A percentile compares a stretch with the other conserved stretches of the same genome.
phyloP scores from a whole-genome alignment of 2,329 filamentous ascomycete genomes.

The Hirsutella minnesotensis region DNA sequence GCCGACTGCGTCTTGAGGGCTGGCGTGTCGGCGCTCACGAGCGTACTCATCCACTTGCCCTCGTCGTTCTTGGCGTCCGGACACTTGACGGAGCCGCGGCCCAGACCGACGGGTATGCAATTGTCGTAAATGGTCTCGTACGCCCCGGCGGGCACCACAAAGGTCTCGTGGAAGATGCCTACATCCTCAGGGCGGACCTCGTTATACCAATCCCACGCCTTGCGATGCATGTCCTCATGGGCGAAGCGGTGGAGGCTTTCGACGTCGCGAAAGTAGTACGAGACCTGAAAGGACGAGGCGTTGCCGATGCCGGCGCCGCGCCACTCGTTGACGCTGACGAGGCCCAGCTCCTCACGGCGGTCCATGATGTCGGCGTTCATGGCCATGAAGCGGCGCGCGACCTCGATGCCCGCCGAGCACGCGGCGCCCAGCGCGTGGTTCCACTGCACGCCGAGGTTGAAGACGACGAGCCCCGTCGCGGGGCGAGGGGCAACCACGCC shows the following conservation, averaged over 20 bases:
- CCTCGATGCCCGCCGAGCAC: conserved; percentile 28
- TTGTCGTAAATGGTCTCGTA: conserved; percentile 42
- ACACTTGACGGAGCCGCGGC: conserved; percentile 12
- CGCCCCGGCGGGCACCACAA: conserved; percentile 26
- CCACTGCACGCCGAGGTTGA: conserved; percentile 31
- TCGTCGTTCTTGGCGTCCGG: conserved; percentile 10
- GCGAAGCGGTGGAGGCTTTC: conserved; percentile 40
- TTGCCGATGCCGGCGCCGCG: conserved; percentile 21
- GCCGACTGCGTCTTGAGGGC: conserved; percentile 20
- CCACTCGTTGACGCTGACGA: conserved; percentile 32
- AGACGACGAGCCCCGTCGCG: conserved; percentile 23
- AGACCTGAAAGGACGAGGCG: conserved; percentile 27
- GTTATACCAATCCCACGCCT: conserved; percentile 38
- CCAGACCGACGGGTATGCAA: conserved; percentile 25
- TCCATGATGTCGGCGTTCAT: conserved; percentile 24
- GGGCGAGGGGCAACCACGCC: conserved; percentile 8
- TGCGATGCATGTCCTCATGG: conserved; percentile 32
- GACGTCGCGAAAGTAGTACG: conserved; percentile 39
- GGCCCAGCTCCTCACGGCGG: conserved; percentile 31
- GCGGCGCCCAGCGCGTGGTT: conserved; percentile 38
- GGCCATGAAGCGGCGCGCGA: conserved; percentile 23
- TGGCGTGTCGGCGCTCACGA: conserved; percentile 20
- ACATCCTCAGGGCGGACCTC: conserved; percentile 24
- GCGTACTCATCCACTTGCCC: conserved; percentile 19
- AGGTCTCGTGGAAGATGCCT: conserved; percentile 44